A percentile compares a stretch with the other conserved stretches of the same genome.
These are phyloP conservation scores for Paxillus rubicundulus DNA, from an alignment of 768 basidiomycete species.

Conservation along the genomic window DNA sequence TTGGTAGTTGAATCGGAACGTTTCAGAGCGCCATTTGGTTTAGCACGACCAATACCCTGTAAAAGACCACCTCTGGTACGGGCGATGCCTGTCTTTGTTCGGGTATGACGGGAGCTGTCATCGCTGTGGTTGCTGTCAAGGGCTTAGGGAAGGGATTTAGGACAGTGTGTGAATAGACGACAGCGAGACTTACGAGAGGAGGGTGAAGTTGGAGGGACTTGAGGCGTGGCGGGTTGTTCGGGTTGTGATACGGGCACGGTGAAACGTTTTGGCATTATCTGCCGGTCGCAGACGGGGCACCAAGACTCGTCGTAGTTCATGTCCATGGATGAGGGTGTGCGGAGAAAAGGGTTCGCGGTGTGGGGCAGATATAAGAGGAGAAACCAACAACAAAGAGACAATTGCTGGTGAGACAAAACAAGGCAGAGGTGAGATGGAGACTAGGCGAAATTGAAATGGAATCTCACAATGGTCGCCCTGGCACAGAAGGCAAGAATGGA, in stretches of 20 bases:
- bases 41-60: slow-evolving; percentile 63
- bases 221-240: slow-evolving; percentile 18
- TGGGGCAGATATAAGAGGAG: slow-evolving; percentile 1
- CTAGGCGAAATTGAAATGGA: slow-evolving; percentile 13
- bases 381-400: slow-evolving; percentile 1
- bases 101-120: slow-evolving; percentile 27
- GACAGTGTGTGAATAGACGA: neutral
- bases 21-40: slow-evolving; percentile 57
- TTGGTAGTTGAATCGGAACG: slow-evolving; percentile 26
- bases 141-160: slow-evolving; percentile 10
- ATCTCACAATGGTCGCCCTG: slow-evolving; percentile 11
- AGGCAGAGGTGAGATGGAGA: neutral
- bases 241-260: slow-evolving; percentile 43
- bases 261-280: slow-evolving; percentile 76
- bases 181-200: slow-evolving; percentile 37
- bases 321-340: slow-evolving; percentile 26
- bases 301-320: slow-evolving; percentile 63
- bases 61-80: slow-evolving; percentile 50
- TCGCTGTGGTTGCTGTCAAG: slow-evolving; percentile 30
- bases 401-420: slow-evolving; percentile 21
- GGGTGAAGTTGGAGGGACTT: slow-evolving; percentile 39
- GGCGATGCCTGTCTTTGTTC: slow-evolving; percentile 35
- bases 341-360: slow-evolving; percentile 8
- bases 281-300: slow-evolving; percentile 78
- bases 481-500: slow-evolving; percentile 1